Evolutionary conservation across 1,284 basidiomycete genomes (phyloP), one percentile per base, ranked within the genome.

Genomic region (Phylloporus sp.): DNA sequence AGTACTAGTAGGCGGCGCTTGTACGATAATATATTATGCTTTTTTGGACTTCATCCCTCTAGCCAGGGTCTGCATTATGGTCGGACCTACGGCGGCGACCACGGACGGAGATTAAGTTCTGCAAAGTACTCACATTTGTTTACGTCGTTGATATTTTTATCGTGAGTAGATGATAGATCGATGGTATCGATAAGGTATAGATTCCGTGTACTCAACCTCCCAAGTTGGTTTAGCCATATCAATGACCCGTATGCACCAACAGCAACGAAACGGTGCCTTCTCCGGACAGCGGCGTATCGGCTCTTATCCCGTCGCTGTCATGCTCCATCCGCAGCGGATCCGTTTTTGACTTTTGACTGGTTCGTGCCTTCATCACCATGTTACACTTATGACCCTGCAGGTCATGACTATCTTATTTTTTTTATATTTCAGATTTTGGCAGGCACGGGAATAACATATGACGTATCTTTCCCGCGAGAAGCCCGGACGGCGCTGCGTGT

Each of bases 71-170:
- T 43, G 6, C 43, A 43, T 43, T 43, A 20, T 43, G 19, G 20
- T 29, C 53, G 53, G 53, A 55, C 53, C 27, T 55, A 55, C 29
- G 27, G 29, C 20, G 53, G 56, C 43, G 8, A 57, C 56, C 56
- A n/a, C 20, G 27, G n/a, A 45, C 60, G 39, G 47, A 62, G 49
- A 53, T 62, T 53, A 62, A 56, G 55, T 35, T n/a, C 12, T 55
- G 23, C 47, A 49, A 25, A 27, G 25, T 29, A 53, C 52, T 19
- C n/a, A 19, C 27, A 17, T 6, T 19, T 1, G 35, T 4, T 37
- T 57, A 37, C 56, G 35, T 37, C 23, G 32, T n/a, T 15, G 19
- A 17, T 56, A n/a, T n/a, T 37, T n/a, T 57, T 25, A 57, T 57
- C 56, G 56, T 57, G 32, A 37, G 32, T 12, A 37, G 35, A 57